Conservation (phyloP, 495 filamentous ascomycete genomes). For the Pyrenopolyporus hunteri region DNA sequence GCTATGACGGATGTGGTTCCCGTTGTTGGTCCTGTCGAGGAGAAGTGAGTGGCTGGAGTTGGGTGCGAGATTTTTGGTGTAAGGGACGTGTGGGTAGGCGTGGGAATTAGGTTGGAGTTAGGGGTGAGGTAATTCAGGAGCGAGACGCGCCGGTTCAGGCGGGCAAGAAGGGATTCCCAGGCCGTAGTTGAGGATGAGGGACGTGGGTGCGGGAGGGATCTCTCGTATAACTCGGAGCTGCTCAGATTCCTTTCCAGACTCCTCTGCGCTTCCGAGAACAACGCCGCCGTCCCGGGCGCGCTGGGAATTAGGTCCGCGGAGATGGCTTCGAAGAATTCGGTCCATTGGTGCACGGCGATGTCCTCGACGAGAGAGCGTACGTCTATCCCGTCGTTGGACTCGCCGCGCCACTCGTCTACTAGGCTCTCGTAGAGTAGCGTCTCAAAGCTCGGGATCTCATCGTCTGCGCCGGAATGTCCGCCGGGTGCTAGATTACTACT, state of each 20-base stretch:
- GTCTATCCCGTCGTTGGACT: neutral
- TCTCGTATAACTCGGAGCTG: slow-evolving; percentile 4
- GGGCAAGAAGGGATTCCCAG: slow-evolving; percentile 42
- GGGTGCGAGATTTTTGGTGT: too few relatives aligned
- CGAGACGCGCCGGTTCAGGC: slow-evolving; percentile 33
- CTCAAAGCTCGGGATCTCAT: slow-evolving; percentile 35
- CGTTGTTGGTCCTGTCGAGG: too few relatives aligned
- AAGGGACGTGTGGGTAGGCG: neutral
- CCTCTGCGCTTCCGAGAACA: slow-evolving; percentile 41
- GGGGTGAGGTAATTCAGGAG: slow-evolving; percentile 26
- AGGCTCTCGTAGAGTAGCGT: slow-evolving; percentile 33
- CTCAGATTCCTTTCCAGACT: slow-evolving; percentile 46
- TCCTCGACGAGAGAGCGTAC: slow-evolving; percentile 34
- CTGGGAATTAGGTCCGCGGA: slow-evolving; percentile 2
- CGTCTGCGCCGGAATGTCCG: neutral
- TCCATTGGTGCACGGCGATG: slow-evolving; percentile 42
- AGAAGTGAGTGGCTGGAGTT: too few relatives aligned
- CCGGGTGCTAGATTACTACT: neutral
- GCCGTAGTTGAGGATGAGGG: neutral
- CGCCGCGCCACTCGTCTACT: neutral
- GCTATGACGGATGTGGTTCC: too few relatives aligned
- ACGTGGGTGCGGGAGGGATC: neutral
- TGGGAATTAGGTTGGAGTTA: neutral
- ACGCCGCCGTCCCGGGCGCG: slow-evolving; percentile 2
- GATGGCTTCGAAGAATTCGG: slow-evolving; percentile 44